Evolutionary conservation across 768 basidiomycete genomes (phyloP).

Genomic region (Flagelloscypha sp.): DNA sequence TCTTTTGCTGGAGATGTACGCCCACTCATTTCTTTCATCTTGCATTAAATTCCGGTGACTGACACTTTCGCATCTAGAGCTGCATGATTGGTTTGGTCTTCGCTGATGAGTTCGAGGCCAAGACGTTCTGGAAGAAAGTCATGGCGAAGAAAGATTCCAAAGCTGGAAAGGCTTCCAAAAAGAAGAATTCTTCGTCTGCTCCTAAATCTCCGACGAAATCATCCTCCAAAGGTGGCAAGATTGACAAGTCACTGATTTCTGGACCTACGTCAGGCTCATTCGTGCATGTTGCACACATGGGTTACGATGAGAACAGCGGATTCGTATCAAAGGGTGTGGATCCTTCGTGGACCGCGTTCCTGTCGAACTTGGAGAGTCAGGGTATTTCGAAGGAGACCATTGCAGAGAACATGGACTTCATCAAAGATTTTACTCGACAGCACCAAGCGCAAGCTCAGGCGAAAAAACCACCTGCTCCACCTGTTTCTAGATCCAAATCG

Average conservation of each 20-base stretch:
- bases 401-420: constrained; percentile 77
- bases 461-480: constrained; percentile 25
- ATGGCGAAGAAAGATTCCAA: constrained; percentile 53
- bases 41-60: neutral
- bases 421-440: constrained; percentile 70
- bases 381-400: constrained; percentile 68
- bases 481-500: constrained; percentile 33
- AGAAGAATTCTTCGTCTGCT: constrained; percentile 7
- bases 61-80: constrained; percentile 37
- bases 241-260: constrained; percentile 91
- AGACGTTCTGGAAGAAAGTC: constrained; percentile 80
- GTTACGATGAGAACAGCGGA: constrained; percentile 79
- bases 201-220: constrained; percentile 31
- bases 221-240: constrained; percentile 57
- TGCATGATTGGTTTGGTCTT: constrained; percentile 92
- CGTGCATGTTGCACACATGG: constrained; percentile 91
- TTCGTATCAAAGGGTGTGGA: constrained; percentile 86
- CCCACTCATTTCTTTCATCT: constrained; percentile 11
- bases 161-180: constrained; percentile 30
- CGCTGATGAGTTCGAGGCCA: constrained; percentile 78
- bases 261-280: constrained; percentile 73
- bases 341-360: constrained; percentile 74
- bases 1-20: constrained; percentile 89
- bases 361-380: constrained; percentile 51
- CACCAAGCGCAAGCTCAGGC: constrained; percentile 16